A percentile compares a stretch with the other conserved stretches of the same genome.
Evolutionary conservation across 495 filamentous ascomycete genomes (phyloP).

Genomic region (Aspergillus sparsus): DNA sequence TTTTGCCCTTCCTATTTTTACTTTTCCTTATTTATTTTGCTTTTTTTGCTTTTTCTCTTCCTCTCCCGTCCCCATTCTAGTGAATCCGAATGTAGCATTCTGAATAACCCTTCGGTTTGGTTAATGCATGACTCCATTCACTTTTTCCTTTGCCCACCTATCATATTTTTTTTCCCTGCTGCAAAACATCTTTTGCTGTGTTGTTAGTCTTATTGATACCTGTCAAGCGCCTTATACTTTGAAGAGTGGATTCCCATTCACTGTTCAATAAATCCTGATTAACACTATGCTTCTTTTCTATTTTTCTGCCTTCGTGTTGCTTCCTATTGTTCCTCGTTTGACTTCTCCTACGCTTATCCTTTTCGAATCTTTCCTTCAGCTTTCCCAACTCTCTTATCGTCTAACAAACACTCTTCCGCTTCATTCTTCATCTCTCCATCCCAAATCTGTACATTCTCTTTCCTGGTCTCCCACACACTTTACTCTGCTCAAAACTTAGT

Average conservation of each 20-base stretch:
- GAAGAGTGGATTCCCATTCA: slow-evolving; percentile 4
- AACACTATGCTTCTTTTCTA: slow-evolving; percentile 1
- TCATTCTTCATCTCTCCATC: neutral
- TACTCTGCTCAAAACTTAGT: neutral
- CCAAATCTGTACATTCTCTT: slow-evolving; percentile 7
- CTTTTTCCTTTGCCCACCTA: neutral
- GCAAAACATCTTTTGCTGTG: slow-evolving; percentile 5
- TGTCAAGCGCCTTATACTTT: slow-evolving; percentile 19
- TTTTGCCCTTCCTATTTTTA: slow-evolving; percentile 18
- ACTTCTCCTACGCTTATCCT: neutral
- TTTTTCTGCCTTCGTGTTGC: neutral
- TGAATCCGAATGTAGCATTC: neutral
- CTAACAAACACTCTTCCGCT: neutral
- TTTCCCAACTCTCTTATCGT: neutral
- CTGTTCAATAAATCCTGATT: slow-evolving; percentile 1
- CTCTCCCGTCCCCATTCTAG: neutral
- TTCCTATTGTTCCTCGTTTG: neutral
- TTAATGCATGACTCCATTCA: neutral
- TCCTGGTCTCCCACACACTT: neutral
- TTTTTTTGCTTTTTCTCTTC: slow-evolving; percentile 8
- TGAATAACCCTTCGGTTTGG: neutral
- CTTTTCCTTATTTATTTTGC: slow-evolving; percentile 7
- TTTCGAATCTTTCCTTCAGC: neutral
- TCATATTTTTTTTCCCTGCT: slow-evolving; percentile 13
- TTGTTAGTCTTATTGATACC: slow-evolving; percentile 3